Base-by-base conservation (phyloP, 805 yeast species). In the Lipomyces kockii region DNA sequence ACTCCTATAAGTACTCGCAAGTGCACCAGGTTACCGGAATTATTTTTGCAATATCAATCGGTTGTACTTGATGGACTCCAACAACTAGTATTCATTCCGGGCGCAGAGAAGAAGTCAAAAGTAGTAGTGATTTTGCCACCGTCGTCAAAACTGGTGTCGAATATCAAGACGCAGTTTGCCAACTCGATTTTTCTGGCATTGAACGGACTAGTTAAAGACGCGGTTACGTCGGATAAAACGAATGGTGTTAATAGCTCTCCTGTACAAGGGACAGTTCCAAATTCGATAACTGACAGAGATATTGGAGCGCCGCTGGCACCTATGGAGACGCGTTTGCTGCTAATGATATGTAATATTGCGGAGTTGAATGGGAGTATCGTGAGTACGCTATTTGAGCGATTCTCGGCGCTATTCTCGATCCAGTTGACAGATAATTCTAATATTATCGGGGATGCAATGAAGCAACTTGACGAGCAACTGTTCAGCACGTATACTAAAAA, bases 321-420 rank as follows among this genome's bases (percentile, higher is more conserved):
- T 1, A 80, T 82, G 63, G 91, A 84, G 61, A 75, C 82, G 6
- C 84, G 84, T 66, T 79, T 86, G 14, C 77, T 86, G 49, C 74
- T 85, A 51, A 83, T 89, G 0, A 75, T 88, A 55, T 83, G 87
- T 55, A 88, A 88, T 72, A 75, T 89, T 58, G 83, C 82, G 57
- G 81, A 81, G 58, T 76, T 89, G 37, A 79, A 83, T 39, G 78
- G 78, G 27, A 75, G 72, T 2, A 80, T 85, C 2, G 78, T 89
- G 32, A 88, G 90, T 0, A 75, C 77, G 27, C 76, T 86, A 22
- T 74, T 87, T 14, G 81, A 80, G 59, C 77, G 78, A 62, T 87
- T 85, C 73, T 89, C 87, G 70, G 74, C 78, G 6, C 79, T 80
- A 2, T 87, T 88, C 69, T 83, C 83, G 53, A 79, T 84, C 22